Conservation (phyloP, 1,284 basidiomycete genomes). For the Austroboletus novae-zelandiae region DNA sequence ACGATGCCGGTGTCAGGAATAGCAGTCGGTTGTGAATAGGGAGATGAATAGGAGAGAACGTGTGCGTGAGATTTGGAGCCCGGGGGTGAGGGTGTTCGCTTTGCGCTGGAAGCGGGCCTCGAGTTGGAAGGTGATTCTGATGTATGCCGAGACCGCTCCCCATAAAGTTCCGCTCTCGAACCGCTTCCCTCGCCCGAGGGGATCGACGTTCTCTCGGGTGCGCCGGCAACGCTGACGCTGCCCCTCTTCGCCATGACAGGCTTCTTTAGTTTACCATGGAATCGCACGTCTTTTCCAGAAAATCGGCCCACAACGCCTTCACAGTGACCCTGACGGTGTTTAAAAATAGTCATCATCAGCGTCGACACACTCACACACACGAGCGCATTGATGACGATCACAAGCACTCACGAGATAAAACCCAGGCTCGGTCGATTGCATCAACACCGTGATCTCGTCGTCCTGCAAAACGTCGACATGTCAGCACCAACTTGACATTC, state of each 20-base stretch:
- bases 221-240: slow-evolving; percentile 15
- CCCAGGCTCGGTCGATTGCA: slow-evolving; percentile 63
- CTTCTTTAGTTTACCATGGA: slow-evolving; percentile 77
- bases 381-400: too few species aligned
- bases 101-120: slow-evolving; percentile 16
- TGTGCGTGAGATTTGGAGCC: slow-evolving; percentile 11
- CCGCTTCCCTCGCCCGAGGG: slow-evolving; percentile 13
- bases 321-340: slow-evolving; percentile 66
- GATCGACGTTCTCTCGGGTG: slow-evolving; percentile 15
- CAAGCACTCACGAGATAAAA: slow-evolving; percentile 55
- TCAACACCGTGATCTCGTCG: slow-evolving; percentile 79
- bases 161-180: not conserved
- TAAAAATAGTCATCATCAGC: slow-evolving; percentile 3
- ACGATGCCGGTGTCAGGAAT: slow-evolving; percentile 1
- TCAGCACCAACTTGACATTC: slow-evolving; percentile 7
- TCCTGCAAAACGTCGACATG: slow-evolving; percentile 44
- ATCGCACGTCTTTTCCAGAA: slow-evolving; percentile 62
- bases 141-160: slow-evolving; percentile 1
- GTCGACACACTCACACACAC: not conserved
- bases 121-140: slow-evolving; percentile 25
- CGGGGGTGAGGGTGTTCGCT: slow-evolving; percentile 20
- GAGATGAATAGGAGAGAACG: slow-evolving; percentile 15
- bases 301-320: slow-evolving; percentile 91
- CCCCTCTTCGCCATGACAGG: slow-evolving; percentile 72
- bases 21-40: slow-evolving; percentile 11